Evolutionary conservation across 805 yeast genomes (phyloP).

Genomic region (Priceomyces fermenticarens): DNA sequence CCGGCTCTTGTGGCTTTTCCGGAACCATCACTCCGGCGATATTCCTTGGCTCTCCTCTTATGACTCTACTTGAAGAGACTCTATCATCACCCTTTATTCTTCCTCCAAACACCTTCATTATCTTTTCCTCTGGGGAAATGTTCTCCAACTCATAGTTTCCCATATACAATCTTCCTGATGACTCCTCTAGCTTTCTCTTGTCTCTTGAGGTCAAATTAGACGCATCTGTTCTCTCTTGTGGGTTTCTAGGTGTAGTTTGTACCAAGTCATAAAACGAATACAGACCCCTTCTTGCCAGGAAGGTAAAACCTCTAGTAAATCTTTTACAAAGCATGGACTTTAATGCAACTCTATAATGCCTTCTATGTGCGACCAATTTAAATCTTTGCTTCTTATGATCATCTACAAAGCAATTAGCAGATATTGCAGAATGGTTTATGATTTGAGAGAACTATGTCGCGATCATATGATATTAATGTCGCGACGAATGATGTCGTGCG

Average conservation of each 20-base stretch:
- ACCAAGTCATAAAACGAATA: conserved; percentile 38
- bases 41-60: conserved; percentile 32
- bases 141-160: conserved; percentile 29
- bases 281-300: not conserved
- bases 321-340: too few relatives aligned
- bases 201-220: conserved; percentile 20
- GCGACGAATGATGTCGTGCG: not conserved
- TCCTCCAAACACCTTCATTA: conserved; percentile 53
- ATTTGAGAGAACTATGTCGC: not conserved
- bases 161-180: conserved; percentile 24
- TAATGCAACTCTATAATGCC: not conserved
- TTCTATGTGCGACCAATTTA: not conserved
- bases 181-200: conserved; percentile 14
- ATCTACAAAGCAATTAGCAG: too few relatives aligned
- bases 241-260: conserved; percentile 29
- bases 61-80: conserved; percentile 32
- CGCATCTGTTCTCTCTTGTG: conserved; percentile 31
- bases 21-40: conserved; percentile 74
- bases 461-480: not conserved
- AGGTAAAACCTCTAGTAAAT: not conserved
- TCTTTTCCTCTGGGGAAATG: conserved; percentile 44
- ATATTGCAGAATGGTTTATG: not conserved
- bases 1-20: conserved; percentile 83
- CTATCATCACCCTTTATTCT: conserved; percentile 53
- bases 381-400: not conserved